Evolutionary conservation across 192 early-diverging fungal species (phyloP).

Genomic region (Linnemannia elongata): DNA sequence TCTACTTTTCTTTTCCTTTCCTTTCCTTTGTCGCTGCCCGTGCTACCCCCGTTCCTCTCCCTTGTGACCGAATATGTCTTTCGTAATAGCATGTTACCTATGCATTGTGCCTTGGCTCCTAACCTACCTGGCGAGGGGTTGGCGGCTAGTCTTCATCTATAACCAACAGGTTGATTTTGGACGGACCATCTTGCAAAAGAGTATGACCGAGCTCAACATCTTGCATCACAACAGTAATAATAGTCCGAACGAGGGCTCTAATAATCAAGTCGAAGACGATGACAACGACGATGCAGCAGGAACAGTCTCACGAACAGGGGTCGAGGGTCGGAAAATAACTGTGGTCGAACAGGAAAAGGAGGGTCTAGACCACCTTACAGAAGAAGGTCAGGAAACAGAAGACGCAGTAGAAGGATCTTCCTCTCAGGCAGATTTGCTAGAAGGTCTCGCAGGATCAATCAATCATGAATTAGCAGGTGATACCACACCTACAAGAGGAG

Average conservation of each 20-base stretch:
- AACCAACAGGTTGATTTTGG: slow-evolving; percentile 51
- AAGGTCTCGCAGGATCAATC: background rate
- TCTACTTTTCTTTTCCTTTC: slow-evolving; percentile 29
- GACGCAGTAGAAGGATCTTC: background rate
- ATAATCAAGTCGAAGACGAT: background rate
- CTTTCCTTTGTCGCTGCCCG: slow-evolving; percentile 23
- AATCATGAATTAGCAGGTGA: background rate
- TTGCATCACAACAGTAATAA: slow-evolving; percentile 7
- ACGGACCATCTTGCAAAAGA: slow-evolving; percentile 18
- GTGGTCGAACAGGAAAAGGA: background rate
- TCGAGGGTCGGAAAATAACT: background rate
- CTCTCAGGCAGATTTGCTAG: background rate
- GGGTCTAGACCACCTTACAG: background rate
- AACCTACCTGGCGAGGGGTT: slow-evolving; percentile 47
- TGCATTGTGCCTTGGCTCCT: slow-evolving; percentile 52
- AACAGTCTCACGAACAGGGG: background rate
- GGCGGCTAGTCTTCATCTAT: slow-evolving; percentile 51
- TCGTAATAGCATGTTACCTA: slow-evolving; percentile 33
- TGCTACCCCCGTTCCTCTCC: no score
- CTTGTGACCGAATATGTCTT: background rate
- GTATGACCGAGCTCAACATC: background rate
- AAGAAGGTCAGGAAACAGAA: background rate
- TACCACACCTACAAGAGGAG: background rate
- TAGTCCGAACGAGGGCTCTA: background rate
- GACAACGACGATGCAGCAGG: background rate